phyloP scores from a whole-genome alignment of 352 stramenopile genomes.

The Phytopythium mirpurense region DNA sequence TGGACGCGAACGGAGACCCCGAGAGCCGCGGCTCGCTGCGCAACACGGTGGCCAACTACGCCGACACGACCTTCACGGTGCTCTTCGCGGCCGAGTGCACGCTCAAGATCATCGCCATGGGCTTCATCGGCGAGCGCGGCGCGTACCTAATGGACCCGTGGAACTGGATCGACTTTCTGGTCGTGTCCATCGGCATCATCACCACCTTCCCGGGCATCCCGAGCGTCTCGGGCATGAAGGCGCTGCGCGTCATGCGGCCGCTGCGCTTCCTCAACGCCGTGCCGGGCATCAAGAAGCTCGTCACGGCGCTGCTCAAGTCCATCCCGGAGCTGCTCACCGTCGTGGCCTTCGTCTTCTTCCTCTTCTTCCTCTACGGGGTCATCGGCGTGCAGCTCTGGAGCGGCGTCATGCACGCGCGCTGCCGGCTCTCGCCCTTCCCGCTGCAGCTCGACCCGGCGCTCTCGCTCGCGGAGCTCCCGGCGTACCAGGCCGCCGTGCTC shows the following conservation, averaged over 20 bases:
- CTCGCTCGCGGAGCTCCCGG: constrained; percentile 17
- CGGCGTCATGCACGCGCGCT: constrained; percentile 58
- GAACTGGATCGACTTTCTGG: constrained; percentile 89
- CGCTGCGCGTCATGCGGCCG: constrained; percentile 31
- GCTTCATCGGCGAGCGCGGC: constrained; percentile 49
- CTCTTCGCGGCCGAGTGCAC: constrained; percentile 84
- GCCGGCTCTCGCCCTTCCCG: constrained; percentile 62
- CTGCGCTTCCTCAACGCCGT: constrained; percentile 46
- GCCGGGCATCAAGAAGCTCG: constrained; percentile 47
- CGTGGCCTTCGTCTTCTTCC: constrained; percentile 69
- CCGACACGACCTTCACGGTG: constrained; percentile 39
- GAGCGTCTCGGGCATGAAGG: constrained; percentile 29
- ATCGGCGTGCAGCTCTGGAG: constrained; percentile 80
- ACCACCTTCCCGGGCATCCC: constrained; percentile 37
- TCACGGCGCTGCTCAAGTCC: constrained; percentile 64
- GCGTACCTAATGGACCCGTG: constrained; percentile 80
- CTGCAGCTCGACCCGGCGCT: constrained; percentile 37
- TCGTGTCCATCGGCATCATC: constrained; percentile 68
- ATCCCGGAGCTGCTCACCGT: constrained; percentile 77
- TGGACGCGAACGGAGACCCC: constrained; percentile 27
- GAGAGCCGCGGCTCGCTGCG: constrained; percentile 26
- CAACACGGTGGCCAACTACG: constrained; percentile 44
- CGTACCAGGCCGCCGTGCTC: constrained; percentile 24
- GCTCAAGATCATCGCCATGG: constrained; percentile 87
- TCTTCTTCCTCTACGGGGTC: constrained; percentile 86